Evolutionary conservation across 768 basidiomycete genomes (phyloP), one percentile per base, ranked within the genome.

Genomic region (Mycena sanguinolenta): DNA sequence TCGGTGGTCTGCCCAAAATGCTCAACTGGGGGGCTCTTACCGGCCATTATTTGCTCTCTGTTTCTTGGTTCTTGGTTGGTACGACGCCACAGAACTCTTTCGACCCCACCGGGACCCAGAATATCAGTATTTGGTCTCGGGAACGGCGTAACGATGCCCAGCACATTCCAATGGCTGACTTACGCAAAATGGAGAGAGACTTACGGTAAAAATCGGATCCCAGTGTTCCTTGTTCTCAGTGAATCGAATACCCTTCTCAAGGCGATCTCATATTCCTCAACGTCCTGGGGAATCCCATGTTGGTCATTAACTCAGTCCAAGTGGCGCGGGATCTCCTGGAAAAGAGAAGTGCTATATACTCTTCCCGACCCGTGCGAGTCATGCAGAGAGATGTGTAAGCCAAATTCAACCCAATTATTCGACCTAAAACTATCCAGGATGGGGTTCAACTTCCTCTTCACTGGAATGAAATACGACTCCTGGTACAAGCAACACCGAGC

Each of bases 21-120:
- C 36, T 57, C n/a, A 16, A 49, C 28, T 30, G 10, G 27, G 27
- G n/a, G 42, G 60, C 7, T 68, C n/a, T 49, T 34, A 2, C 21
- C 38, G 30, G 32, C 44, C 13, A 5, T 57, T 28, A 19, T 58
- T 2, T 42, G 25, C 28, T 12, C 53, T 21, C 4, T 58, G 4
- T 13, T 69, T 0, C 10, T 63, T 21, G 32, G 38, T 21, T 27
- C 28, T 10, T 32, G 63, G 27, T 36, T 52, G 12, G n/a, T 59
- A 17, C 42, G 63, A 19, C 17, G 16, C 60, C 71, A 71, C 9
- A 6, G 44, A 16, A 49, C 74, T 7, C 79, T 82, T 39, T 85
- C 83, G 0, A 81, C 83, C 16, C 89, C 89, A 14, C 89, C 90
- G 34, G 90, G 90, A 19, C 90, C 90, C 2, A 83, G 76, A 88